Evolutionary conservation across 345 rosid genomes (phyloP).

Genomic region (Dimocarpus longan): DNA sequence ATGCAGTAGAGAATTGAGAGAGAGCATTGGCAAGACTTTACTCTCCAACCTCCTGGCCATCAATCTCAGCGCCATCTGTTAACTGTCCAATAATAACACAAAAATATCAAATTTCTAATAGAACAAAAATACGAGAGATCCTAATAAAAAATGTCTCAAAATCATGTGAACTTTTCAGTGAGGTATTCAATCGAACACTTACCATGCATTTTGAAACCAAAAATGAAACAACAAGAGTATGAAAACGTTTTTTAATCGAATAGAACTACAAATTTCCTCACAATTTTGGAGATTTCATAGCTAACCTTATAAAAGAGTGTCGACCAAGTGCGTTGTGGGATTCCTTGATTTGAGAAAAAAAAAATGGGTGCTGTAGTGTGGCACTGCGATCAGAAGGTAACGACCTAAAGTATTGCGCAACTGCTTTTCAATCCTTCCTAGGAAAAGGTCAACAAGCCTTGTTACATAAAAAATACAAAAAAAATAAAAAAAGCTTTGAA

Average conservation of each 20-base stretch:
- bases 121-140: neutral
- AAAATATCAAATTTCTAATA: too few relatives aligned
- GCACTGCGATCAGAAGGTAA: too few relatives aligned
- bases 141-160: neutral
- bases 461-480: too few relatives aligned
- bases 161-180: neutral
- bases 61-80: conserved; percentile 45
- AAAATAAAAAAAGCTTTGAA: too few relatives aligned
- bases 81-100: neutral
- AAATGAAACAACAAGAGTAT: neutral
- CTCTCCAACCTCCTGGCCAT: conserved; percentile 37
- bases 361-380: too few relatives aligned
- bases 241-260: neutral
- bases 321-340: neutral
- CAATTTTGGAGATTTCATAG: neutral
- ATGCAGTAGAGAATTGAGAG: conserved; percentile 53
- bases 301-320: neutral
- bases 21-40: conserved; percentile 29
- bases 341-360: neutral
- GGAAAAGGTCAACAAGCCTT: too few relatives aligned
- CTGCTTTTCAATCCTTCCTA: too few relatives aligned
- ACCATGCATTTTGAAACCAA: neutral
- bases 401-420: too few relatives aligned
- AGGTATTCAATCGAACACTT: neutral
- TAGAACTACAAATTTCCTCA: neutral